These are phyloP conservation scores for Hawksworthiomyces lignivorus DNA, from an alignment of 2,329 filamentous ascomycete genomes.

Conservation along the genomic window DNA sequence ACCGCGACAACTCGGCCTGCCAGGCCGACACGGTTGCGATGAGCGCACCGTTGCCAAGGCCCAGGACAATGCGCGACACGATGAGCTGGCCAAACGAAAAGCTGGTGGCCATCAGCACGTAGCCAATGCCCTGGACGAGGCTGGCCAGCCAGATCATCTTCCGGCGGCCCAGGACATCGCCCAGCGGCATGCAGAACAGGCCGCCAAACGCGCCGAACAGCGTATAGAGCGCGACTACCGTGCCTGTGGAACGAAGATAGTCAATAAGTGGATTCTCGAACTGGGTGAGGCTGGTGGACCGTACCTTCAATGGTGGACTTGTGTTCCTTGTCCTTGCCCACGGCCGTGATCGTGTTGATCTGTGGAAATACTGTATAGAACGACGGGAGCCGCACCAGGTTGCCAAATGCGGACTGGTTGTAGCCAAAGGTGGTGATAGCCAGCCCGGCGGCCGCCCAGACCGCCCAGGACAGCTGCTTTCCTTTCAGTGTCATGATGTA, in stretches of 20 bases:
- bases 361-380: constrained; percentile 36
- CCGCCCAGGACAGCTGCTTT: neutral
- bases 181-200: neutral
- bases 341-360: constrained; percentile 38
- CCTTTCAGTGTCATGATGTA: neutral
- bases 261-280: no score
- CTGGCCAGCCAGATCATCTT: constrained; percentile 19
- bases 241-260: neutral
- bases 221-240: neutral
- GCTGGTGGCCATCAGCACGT: constrained; percentile 18
- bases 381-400: constrained; percentile 17
- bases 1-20: constrained; percentile 39
- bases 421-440: constrained; percentile 2
- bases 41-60: constrained; percentile 45
- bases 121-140: constrained; percentile 18
- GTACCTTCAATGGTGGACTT: constrained; percentile 26
- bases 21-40: constrained; percentile 38
- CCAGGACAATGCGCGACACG: constrained; percentile 40
- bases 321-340: constrained; percentile 31
- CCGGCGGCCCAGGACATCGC: constrained; percentile 19
- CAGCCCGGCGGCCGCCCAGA: neutral
- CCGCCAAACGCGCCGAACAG: neutral
- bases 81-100: constrained; percentile 36
- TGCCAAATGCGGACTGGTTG: constrained; percentile 1
- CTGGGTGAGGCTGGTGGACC: constrained; percentile 1